These are phyloP conservation scores for Didymella exigua DNA, from an alignment of 2,329 filamentous ascomycete species.

Conservation along the genomic window DNA sequence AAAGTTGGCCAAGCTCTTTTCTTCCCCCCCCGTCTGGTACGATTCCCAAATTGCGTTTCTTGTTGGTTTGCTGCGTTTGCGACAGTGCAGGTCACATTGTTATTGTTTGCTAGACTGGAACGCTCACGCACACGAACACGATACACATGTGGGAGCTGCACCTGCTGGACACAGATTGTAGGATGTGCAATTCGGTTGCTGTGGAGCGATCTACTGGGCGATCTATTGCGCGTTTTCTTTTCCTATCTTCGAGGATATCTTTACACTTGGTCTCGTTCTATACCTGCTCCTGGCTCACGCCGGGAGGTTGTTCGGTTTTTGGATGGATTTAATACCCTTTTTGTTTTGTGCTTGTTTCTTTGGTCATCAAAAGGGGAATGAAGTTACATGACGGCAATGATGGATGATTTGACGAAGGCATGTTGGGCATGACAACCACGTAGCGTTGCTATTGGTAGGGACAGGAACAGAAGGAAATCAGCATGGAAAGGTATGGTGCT, in stretches of 20 bases:
- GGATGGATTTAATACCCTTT: conserved; percentile 38
- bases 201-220: conserved; percentile 28
- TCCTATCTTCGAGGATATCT: conserved; percentile 15
- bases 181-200: conserved; percentile 26
- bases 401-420: conserved; percentile 14
- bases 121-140: conserved; percentile 44
- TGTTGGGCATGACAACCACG: conserved; percentile 13
- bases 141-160: conserved; percentile 36
- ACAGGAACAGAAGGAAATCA: background rate
- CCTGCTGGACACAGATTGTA: conserved; percentile 31
- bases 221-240: conserved; percentile 12
- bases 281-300: conserved; percentile 33
- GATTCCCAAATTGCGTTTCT: conserved; percentile 30
- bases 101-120: conserved; percentile 47
- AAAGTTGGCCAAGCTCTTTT: conserved; percentile 27
- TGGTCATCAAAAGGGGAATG: conserved; percentile 10
- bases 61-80: conserved; percentile 35
- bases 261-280: conserved; percentile 27
- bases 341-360: conserved; percentile 13
- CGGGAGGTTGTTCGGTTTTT: conserved; percentile 28
- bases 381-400: conserved; percentile 5
- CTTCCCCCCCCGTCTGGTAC: conserved; percentile 25
- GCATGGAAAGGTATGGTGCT: conserved; percentile 14
- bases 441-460: conserved; percentile 8
- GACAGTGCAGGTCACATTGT: conserved; percentile 44